Evolutionary conservation across 106 monocot genomes (phyloP).

Genomic region (Apostasia ramifera): DNA sequence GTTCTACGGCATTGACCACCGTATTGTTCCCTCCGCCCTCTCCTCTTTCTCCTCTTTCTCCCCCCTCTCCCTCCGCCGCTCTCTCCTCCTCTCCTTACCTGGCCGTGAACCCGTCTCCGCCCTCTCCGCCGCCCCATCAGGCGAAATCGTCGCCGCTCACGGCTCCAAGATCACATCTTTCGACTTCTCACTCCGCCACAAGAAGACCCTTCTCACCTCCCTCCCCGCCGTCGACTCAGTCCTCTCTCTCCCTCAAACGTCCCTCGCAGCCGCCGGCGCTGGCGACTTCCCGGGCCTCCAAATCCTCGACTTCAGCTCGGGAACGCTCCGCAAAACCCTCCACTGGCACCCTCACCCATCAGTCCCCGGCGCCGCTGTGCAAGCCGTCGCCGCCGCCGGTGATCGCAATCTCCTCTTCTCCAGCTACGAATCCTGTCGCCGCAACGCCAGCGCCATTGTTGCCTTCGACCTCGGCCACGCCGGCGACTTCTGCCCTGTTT

Average conservation of each 20-base stretch:
- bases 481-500: slow-evolving; percentile 7
- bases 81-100: slow-evolving; percentile 28
- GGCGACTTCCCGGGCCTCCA: slow-evolving; percentile 45
- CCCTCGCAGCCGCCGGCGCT: slow-evolving; percentile 33
- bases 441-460: slow-evolving; percentile 43
- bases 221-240: slow-evolving; percentile 58
- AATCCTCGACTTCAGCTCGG: slow-evolving; percentile 27
- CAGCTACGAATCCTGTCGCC: slow-evolving; percentile 47
- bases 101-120: slow-evolving; percentile 32
- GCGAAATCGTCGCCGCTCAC: slow-evolving; percentile 36
- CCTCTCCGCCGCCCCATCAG: slow-evolving; percentile 12
- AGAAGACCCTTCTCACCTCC: slow-evolving; percentile 44
- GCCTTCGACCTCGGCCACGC: slow-evolving; percentile 28
- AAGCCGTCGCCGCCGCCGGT: slow-evolving; percentile 33
- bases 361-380: slow-evolving; percentile 28
- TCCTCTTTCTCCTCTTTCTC: slow-evolving; percentile 27
- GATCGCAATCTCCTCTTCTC: slow-evolving; percentile 25
- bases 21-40: slow-evolving; percentile 12
- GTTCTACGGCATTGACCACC: slow-evolving; percentile 34
- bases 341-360: slow-evolving; percentile 21
- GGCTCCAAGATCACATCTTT: slow-evolving; percentile 55
- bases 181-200: slow-evolving; percentile 29
- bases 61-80: slow-evolving; percentile 20
- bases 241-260: slow-evolving; percentile 16
- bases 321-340: slow-evolving; percentile 19